Conservation (phyloP, 306 rosid species). For the Sindora glabra region DNA sequence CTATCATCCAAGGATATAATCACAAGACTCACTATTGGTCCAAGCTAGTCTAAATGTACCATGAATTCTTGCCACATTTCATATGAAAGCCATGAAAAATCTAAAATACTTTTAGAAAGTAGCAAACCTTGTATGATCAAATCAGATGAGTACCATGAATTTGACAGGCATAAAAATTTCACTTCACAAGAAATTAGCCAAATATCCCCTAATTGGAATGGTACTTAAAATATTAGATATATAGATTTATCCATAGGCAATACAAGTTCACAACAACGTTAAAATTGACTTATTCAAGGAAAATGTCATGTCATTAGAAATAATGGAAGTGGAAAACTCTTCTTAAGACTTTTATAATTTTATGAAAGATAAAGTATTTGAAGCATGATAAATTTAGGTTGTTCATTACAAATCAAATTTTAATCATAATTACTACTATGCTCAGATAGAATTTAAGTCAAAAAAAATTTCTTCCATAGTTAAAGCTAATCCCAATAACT, state of each 20-base stretch:
- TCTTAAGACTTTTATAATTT: constrained; percentile 2
- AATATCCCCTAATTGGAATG: not conserved
- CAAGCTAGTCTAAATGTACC: not conserved
- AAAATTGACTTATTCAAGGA: not conserved
- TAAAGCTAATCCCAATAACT: too few relatives aligned
- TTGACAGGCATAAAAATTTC: not conserved
- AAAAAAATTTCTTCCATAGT: not conserved
- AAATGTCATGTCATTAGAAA: not conserved
- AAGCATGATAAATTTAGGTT: constrained; percentile 13
- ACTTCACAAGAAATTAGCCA: not conserved
- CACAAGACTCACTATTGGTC: not conserved
- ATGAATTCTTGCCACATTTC: not conserved
- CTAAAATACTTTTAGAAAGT: not conserved
- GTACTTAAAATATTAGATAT: not conserved
- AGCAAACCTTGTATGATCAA: not conserved
- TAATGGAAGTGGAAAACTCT: not conserved
- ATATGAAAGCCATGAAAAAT: not conserved
- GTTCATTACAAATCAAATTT: not conserved
- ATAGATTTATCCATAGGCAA: not conserved
- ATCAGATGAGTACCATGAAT: not conserved
- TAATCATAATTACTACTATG: not conserved
- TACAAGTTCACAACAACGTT: not conserved
- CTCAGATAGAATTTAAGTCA: not conserved
- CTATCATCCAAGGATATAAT: not conserved
- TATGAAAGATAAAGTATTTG: not conserved